Conservation (phyloP, 192 early-diverging fungal species). For the Phlyctochytrium planicorne region DNA sequence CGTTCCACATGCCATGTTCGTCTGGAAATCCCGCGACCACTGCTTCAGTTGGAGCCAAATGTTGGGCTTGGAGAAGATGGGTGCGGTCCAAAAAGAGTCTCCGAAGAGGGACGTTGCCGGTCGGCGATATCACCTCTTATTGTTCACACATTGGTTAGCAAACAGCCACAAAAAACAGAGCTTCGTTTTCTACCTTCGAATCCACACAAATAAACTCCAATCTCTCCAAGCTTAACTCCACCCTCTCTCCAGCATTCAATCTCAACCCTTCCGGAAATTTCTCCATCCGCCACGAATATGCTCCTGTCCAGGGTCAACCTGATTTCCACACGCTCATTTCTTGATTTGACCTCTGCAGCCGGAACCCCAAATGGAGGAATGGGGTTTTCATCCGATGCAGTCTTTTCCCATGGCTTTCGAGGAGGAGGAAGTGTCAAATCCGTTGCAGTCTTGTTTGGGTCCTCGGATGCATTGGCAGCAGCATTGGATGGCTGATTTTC, state of each 20-base stretch:
- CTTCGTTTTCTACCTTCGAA: constrained; percentile 4
- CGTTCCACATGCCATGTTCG: constrained; percentile 54
- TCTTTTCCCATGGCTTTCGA: background rate
- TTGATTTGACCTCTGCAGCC: background rate
- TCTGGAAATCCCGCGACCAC: constrained; percentile 47
- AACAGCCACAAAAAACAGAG: background rate
- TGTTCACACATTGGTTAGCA: background rate
- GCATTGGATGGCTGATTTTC: too few relatives aligned
- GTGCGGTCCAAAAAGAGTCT: constrained; percentile 31
- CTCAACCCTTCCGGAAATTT: constrained; percentile 11
- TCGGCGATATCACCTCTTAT: background rate
- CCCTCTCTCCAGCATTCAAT: background rate
- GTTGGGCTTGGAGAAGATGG: constrained; percentile 29
- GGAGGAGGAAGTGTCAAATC: too few relatives aligned
- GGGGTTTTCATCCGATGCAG: constrained; percentile 1
- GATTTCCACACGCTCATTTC: background rate
- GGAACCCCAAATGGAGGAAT: constrained; percentile 12
- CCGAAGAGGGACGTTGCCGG: constrained; percentile 3
- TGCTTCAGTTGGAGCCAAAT: constrained; percentile 38
- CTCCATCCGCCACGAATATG: constrained; percentile 1
- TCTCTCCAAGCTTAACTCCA: constrained; percentile 17
- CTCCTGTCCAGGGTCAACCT: constrained; percentile 1
- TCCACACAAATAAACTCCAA: constrained; percentile 17
- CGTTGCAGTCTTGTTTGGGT: too few relatives aligned
- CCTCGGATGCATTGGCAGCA: too few relatives aligned